A percentile compares a stretch with the other conserved stretches of the same genome.
Conservation (phyloP, 139 green algal genomes). For the Chlamydomonas schloesseri region DNA sequence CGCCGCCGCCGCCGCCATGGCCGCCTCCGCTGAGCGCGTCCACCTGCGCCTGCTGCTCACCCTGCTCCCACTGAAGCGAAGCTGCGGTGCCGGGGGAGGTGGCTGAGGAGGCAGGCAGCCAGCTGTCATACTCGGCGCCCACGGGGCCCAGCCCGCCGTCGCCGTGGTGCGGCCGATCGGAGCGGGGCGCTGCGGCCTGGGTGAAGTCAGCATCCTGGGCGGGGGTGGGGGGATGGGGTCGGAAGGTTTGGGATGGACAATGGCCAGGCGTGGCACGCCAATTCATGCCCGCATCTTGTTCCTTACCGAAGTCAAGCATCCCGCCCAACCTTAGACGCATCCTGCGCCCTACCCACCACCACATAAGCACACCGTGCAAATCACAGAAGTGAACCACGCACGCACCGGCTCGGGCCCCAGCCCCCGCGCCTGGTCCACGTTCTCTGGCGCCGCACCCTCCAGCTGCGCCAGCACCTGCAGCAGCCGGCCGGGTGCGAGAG, state of each 20-base stretch:
- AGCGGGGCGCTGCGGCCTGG: not conserved
- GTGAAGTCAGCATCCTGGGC: not conserved
- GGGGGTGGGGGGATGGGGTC: too few relatives aligned
- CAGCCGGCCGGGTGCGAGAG: too few relatives aligned
- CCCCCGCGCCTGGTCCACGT: slow-evolving; percentile 24
- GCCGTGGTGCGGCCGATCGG: not conserved
- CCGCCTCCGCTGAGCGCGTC: not conserved
- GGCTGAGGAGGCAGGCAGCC: not conserved
- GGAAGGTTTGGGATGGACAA: too few relatives aligned
- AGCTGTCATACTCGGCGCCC: slow-evolving; percentile 1
- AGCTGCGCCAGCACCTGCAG: not conserved
- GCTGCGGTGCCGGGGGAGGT: too few relatives aligned
- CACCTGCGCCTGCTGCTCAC: too few relatives aligned
- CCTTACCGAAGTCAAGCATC: too few relatives aligned
- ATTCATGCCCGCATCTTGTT: too few relatives aligned
- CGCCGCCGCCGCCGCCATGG: not conserved
- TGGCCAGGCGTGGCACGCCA: too few relatives aligned
- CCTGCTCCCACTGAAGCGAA: not conserved
- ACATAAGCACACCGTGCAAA: too few relatives aligned
- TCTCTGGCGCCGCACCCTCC: not conserved
- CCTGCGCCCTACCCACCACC: too few relatives aligned
- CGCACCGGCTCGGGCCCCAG: slow-evolving; percentile 24
- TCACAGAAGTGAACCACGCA: too few relatives aligned
- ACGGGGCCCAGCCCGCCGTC: slow-evolving; percentile 22
- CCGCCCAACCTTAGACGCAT: too few relatives aligned